Conservation (phyloP, 192 early-diverging fungal genomes). For the Gorgonomyces haynaldii region DNA sequence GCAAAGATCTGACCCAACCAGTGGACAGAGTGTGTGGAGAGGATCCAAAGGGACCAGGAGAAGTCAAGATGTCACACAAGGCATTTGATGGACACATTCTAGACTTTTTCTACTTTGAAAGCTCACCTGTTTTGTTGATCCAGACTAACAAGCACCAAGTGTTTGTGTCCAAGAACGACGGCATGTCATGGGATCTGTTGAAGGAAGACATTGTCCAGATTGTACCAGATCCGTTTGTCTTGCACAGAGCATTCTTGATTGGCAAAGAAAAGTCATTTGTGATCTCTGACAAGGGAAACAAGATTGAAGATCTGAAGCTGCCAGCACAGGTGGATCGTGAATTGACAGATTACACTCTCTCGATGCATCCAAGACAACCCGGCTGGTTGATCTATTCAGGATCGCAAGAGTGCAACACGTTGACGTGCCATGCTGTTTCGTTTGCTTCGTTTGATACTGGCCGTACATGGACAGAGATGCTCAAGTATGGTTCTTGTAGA, state of each 20-base stretch:
- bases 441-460: constrained; percentile 58
- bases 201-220: constrained; percentile 13
- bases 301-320: constrained; percentile 6
- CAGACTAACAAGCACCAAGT: constrained; percentile 5
- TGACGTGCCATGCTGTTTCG: constrained; percentile 52
- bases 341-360: constrained; percentile 5
- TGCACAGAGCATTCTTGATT: constrained; percentile 20
- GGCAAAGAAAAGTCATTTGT: constrained; percentile 2
- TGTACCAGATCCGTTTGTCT: constrained; percentile 17
- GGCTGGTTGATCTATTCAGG: constrained; percentile 77
- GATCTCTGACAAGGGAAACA: constrained; percentile 17
- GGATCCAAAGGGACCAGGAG: background rate
- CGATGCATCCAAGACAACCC: constrained; percentile 52
- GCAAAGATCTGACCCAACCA: constrained; percentile 47
- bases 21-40: constrained; percentile 62
- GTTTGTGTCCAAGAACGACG: constrained; percentile 19
- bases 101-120: constrained; percentile 37
- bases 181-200: constrained; percentile 17
- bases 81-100: constrained; percentile 9
- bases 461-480: constrained; percentile 52
- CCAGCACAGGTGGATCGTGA: constrained; percentile 7
- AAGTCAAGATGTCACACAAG: constrained; percentile 9
- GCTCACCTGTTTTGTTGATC: constrained; percentile 17
- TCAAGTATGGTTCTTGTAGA: constrained; percentile 64
- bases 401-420: constrained; percentile 13